phyloP scores from a whole-genome alignment of 2,329 filamentous ascomycete genomes.

The Cercospora janseana region DNA sequence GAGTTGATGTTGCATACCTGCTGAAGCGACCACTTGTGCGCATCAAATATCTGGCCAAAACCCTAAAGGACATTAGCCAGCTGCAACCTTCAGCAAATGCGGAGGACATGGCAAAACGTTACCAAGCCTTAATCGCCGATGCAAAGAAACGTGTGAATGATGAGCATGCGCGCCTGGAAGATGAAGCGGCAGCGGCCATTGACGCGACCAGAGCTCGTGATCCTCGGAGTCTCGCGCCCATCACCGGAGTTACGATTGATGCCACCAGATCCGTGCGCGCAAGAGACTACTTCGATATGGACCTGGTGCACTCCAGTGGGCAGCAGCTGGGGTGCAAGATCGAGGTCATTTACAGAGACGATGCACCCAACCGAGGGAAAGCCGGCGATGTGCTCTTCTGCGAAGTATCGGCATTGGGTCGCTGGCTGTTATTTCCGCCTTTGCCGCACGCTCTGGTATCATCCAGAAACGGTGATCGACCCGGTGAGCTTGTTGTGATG shows the following conservation, averaged over 20 bases:
- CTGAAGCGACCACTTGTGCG: conserved; percentile 85
- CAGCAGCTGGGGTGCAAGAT: conserved; percentile 86
- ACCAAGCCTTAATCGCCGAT: conserved; percentile 71
- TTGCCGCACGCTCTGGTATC: conserved; percentile 72
- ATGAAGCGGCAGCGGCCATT: conserved; percentile 81
- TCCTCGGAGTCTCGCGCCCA: conserved; percentile 69
- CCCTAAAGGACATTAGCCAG: conserved; percentile 67
- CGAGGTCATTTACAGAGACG: conserved; percentile 83
- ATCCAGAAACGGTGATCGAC: conserved; percentile 70
- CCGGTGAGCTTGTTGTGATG: conserved; percentile 80
- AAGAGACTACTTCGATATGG: conserved; percentile 84
- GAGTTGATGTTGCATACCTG: conserved; percentile 90
- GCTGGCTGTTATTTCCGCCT: conserved; percentile 90
- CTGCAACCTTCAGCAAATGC: conserved; percentile 56
- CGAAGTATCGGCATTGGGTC: conserved; percentile 73
- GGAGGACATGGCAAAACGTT: conserved; percentile 59
- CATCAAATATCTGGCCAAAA: conserved; percentile 82
- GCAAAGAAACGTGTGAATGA: conserved; percentile 72
- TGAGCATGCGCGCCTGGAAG: conserved; percentile 70
- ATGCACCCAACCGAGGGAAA: conserved; percentile 62
- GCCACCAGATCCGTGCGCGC: conserved; percentile 78
- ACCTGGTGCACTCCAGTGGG: conserved; percentile 81
- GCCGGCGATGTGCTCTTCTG: conserved; percentile 87
- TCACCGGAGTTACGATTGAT: conserved; percentile 70
- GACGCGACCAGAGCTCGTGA: conserved; percentile 80